Evolutionary conservation across 768 basidiomycete genomes (phyloP).

Genomic region (Serendipita indica): DNA sequence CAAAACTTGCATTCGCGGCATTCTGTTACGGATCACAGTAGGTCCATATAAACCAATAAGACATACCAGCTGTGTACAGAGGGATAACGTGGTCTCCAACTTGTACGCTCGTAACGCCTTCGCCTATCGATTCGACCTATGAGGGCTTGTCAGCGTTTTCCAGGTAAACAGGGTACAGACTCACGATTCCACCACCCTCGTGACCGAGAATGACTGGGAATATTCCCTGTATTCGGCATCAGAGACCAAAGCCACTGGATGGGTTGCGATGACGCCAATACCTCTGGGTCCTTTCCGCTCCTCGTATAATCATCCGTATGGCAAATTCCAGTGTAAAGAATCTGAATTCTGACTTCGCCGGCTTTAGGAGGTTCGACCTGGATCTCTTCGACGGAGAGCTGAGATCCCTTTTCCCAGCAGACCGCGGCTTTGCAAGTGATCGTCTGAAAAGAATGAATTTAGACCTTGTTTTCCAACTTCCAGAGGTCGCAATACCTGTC

Average conservation of each 20-base stretch:
- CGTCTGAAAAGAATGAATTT: conserved; percentile 18
- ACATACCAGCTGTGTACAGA: conserved; percentile 79
- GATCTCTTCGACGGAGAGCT: conserved; percentile 76
- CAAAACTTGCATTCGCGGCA: conserved; percentile 98
- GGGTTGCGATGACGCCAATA: conserved; percentile 20
- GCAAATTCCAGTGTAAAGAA: conserved; percentile 91
- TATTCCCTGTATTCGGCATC: conserved; percentile 38
- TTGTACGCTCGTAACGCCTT: conserved; percentile 73
- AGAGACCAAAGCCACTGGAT: conserved; percentile 11
- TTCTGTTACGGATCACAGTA: conserved; percentile 35
- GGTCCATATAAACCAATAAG: conserved; percentile 5
- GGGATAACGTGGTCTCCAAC: conserved; percentile 94
- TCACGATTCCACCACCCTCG: conserved; percentile 80
- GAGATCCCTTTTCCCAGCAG: conserved; percentile 86
- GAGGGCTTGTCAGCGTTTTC: neutral
- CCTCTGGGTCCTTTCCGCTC: conserved; percentile 92
- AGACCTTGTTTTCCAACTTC: neutral
- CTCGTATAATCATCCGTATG: conserved; percentile 97
- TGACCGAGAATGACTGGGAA: conserved; percentile 93
- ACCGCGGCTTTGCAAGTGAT: conserved; percentile 87
- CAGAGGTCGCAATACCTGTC: conserved; percentile 30
- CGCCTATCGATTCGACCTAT: conserved; percentile 93
- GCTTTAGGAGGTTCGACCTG: conserved; percentile 84
- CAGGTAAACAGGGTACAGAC: conserved; percentile 20
- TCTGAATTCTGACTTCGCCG: conserved; percentile 85